Percentiles rank a stretch among this genome's conserved stretches.
Evolutionary conservation across 768 basidiomycete species (phyloP).

Genomic region (Punctularia strigosozonata): DNA sequence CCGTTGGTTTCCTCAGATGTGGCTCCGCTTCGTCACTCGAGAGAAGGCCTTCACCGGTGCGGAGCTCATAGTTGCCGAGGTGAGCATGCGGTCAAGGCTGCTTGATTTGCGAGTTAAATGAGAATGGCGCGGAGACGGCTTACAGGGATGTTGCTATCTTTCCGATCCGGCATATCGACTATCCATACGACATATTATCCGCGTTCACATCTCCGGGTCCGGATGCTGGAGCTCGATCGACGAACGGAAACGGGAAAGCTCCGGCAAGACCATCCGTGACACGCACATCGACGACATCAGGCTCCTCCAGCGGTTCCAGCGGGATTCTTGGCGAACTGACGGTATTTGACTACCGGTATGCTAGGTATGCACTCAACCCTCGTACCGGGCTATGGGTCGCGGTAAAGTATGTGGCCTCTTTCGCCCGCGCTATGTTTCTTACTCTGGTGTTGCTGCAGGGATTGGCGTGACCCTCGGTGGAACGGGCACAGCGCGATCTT

Average conservation of each 20-base stretch:
- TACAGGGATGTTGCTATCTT: constrained; percentile 75
- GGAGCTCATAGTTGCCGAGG: constrained; percentile 83
- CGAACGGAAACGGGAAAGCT: too few species aligned
- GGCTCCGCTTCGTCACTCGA: constrained; percentile 79
- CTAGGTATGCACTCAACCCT: constrained; percentile 80
- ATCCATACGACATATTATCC: constrained; percentile 70
- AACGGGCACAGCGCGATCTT: constrained; percentile 48
- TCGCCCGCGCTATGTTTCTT: not conserved
- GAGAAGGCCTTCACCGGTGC: constrained; percentile 76
- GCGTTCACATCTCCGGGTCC: constrained; percentile 43
- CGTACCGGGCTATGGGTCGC: constrained; percentile 72
- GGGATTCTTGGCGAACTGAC: constrained; percentile 40
- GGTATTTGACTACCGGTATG: constrained; percentile 86
- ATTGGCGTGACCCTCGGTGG: constrained; percentile 85
- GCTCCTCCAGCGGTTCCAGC: constrained; percentile 19
- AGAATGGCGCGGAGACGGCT: constrained; percentile 47
- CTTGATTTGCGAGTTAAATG: constrained; percentile 9
- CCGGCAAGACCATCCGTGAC: constrained; percentile 11
- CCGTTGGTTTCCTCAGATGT: constrained; percentile 87
- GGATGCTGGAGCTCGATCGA: not conserved
- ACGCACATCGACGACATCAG: constrained; percentile 19
- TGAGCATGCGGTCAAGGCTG: constrained; percentile 23
- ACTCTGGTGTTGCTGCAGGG: constrained; percentile 31
- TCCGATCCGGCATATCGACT: constrained; percentile 52
- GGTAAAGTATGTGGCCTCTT: constrained; percentile 44